Percentiles rank a stretch among this genome's conserved stretches.
Conservation (phyloP, 768 basidiomycete genomes). For the Lentinula aciculospora region DNA sequence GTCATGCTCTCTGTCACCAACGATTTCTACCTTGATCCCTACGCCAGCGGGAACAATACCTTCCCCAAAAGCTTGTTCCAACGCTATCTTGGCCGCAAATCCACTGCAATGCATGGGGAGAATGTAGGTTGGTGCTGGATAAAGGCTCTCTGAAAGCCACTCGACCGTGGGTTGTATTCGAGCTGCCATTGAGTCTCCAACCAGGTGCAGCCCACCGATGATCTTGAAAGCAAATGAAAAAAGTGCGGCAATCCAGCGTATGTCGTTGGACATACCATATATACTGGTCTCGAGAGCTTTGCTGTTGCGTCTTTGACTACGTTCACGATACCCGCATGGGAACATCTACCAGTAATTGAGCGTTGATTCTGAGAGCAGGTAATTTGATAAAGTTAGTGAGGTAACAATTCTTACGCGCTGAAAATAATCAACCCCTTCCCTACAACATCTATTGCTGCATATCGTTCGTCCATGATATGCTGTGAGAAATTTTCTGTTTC, state of each 20-base stretch:
- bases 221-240: conserved; percentile 33
- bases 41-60: conserved; percentile 76
- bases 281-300: conserved; percentile 60
- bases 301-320: conserved; percentile 67
- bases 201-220: conserved; percentile 82
- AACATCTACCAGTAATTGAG: conserved; percentile 33
- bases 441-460: conserved; percentile 68
- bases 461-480: conserved; percentile 83
- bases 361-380: neutral
- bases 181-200: conserved; percentile 54
- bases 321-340: conserved; percentile 83
- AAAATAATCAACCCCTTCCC: conserved; percentile 82
- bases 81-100: conserved; percentile 66
- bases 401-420: conserved; percentile 81
- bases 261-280: conserved; percentile 49
- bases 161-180: conserved; percentile 67
- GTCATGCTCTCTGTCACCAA: conserved; percentile 41
- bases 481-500: conserved; percentile 20
- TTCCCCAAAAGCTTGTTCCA: conserved; percentile 66
- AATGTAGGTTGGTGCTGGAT: conserved; percentile 62
- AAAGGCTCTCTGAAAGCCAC: conserved; percentile 56
- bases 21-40: conserved; percentile 58
- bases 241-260: too few species aligned
- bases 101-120: conserved; percentile 87
- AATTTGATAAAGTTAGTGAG: too few species aligned